phyloP scores from a whole-genome alignment of 2,329 filamentous ascomycete species.

The Fusarium sp. region DNA sequence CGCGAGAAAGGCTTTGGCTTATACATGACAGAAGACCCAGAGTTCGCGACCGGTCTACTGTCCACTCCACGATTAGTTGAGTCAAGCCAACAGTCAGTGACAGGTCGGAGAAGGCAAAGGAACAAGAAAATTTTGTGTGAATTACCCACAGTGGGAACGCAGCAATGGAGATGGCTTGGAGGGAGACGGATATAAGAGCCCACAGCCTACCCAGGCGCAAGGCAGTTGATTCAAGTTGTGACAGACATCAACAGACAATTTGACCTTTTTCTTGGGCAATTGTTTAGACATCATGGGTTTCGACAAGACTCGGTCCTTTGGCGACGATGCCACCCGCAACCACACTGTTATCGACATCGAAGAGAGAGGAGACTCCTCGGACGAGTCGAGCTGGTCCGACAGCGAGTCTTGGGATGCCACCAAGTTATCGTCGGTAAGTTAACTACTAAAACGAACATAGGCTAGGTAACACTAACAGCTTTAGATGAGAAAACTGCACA shows the following conservation, averaged over 20 bases:
- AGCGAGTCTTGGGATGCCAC: conserved; percentile 45
- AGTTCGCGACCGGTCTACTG: conserved; percentile 12
- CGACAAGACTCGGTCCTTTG: conserved; percentile 16
- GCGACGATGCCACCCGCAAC: conserved; percentile 16
- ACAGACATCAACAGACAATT: background rate
- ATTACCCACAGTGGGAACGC: conserved; percentile 28
- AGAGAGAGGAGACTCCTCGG: conserved; percentile 33
- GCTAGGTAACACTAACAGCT: conserved; percentile 6
- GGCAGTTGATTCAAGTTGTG: background rate
- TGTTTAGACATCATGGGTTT: conserved; percentile 19
- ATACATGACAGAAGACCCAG: conserved; percentile 13
- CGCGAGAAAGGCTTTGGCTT: conserved; percentile 3
- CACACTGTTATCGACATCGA: conserved; percentile 4
- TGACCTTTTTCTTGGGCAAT: background rate
- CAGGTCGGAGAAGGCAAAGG: conserved; percentile 10
- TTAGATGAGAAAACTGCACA: conserved; percentile 48
- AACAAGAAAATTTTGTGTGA: background rate
- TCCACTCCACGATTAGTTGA: conserved; percentile 2
- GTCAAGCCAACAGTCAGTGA: conserved; percentile 21
- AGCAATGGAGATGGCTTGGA: conserved; percentile 13
- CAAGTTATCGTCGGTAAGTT: conserved; percentile 47
- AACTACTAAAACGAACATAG: background rate
- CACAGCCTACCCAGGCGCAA: background rate
- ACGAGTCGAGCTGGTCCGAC: conserved; percentile 36
- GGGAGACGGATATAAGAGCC: conserved; percentile 11